Base-by-base conservation (phyloP, 1,284 basidiomycete genomes). In the Agaricales sp. region DNA sequence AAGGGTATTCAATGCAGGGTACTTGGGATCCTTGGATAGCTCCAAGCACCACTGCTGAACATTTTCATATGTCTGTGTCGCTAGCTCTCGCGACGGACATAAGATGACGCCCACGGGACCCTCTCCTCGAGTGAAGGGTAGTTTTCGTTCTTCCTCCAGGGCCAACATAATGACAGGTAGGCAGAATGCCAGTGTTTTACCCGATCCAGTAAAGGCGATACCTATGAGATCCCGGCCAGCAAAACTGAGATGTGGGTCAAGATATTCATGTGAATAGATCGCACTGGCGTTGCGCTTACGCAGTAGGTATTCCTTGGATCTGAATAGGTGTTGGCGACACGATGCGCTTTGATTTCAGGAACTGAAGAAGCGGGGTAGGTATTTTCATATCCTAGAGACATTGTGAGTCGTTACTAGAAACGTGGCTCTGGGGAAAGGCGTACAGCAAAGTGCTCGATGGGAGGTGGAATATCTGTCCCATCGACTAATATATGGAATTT, bases 1-100 rank as follows among this genome's bases (percentile, higher is more conserved):
- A 4, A 99, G 69, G 0, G 86, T 83, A 61, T 93, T 88, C 16
- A 97, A 67, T 58, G 82, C 81, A 0, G 95, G 94, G 61, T 94
- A 96, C 52, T 71, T 72, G 18, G 84, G 84, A 3, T 81, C 84
- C 57, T 80, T 82, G n/a, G 82, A 78, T 45, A 98, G 72, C 11
- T 88, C 84, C 14, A 72, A 71, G 19, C 90, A 89, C 87, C 97
- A 95, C 0, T 78, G 80, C 25, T 90, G 67, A 46, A 97, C 77
- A 51, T 94, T 94, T 64, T 99, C 96, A 64, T 91, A 96, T 8
- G 96, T 99, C 66, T 99, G 96, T 47, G 85, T 84, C 0, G 93
- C 93, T 14, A 97, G 73, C 66, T 97, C 93, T 52, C 93, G 82
- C 2, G 92, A 95, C 1, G 93, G 94, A 70, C 96, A 99, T 43